phyloP scores from a whole-genome alignment of 352 stramenopile genomes.

The Globisporangium cederbergense region DNA sequence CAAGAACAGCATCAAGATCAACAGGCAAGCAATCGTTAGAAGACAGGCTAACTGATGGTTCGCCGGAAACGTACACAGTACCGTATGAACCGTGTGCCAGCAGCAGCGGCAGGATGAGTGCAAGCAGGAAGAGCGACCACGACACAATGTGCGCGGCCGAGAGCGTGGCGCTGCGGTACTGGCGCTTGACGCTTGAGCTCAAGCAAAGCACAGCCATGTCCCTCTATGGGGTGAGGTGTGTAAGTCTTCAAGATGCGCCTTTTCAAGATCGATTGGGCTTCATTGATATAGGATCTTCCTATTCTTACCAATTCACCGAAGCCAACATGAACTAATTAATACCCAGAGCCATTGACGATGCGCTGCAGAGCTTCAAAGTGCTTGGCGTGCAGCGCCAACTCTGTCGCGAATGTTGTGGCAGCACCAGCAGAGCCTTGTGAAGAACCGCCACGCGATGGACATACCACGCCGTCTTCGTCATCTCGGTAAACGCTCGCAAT shows the following conservation, averaged over 20 bases:
- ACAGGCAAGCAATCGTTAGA: conserved; percentile 10
- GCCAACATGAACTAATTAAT: background rate
- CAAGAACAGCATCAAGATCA: background rate
- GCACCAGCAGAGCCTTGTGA: background rate
- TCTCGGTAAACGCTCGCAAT: conserved; percentile 10
- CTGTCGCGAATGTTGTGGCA: background rate
- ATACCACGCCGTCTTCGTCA: background rate
- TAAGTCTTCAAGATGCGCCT: background rate
- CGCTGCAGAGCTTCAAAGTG: conserved; percentile 1
- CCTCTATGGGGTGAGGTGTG: background rate
- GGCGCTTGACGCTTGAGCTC: conserved; percentile 40
- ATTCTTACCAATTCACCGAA: background rate
- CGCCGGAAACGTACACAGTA: conserved; percentile 3
- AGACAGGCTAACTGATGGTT: conserved; percentile 7
- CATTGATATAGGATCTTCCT: background rate
- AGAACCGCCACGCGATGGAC: background rate
- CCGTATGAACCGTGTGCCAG: conserved; percentile 54
- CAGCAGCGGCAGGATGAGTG: conserved; percentile 48
- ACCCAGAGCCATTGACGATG: background rate
- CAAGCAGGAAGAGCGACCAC: conserved; percentile 34
- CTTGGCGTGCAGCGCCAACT: conserved; percentile 7
- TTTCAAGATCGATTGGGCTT: background rate
- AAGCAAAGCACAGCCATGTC: conserved; percentile 54
- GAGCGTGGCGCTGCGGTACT: conserved; percentile 52
- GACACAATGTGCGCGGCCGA: conserved; percentile 55